These are phyloP conservation scores for Ceratopteris richardii DNA, from an alignment of 75 land plant species.

Conservation along the genomic window DNA sequence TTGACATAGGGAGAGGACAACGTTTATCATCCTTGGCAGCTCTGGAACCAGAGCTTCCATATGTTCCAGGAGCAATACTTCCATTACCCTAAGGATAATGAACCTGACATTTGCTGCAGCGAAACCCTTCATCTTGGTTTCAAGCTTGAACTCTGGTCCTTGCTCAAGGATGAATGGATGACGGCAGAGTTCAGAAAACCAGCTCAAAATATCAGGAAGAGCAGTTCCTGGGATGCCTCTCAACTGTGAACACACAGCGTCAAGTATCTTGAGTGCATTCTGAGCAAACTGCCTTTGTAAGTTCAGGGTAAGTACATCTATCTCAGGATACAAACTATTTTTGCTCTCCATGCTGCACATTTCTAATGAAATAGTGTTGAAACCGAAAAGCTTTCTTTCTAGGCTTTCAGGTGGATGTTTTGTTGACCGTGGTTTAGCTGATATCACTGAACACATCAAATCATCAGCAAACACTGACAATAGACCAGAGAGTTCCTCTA, in stretches of 20 bases:
- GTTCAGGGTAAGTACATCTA: slow-evolving; percentile 52
- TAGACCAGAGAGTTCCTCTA: slow-evolving; percentile 49
- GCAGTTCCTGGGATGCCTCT: slow-evolving; percentile 39
- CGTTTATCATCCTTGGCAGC: slow-evolving; percentile 65
- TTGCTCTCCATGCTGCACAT: slow-evolving; percentile 26
- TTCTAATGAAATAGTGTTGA: slow-evolving; percentile 1
- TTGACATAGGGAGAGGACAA: slow-evolving; percentile 50
- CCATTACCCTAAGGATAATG: slow-evolving; percentile 55
- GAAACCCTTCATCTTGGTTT: slow-evolving; percentile 43
- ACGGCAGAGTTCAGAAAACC: slow-evolving; percentile 82
- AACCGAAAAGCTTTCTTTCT: background rate
- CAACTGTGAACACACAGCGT: slow-evolving; percentile 62
- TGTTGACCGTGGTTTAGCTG: background rate
- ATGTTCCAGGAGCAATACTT: slow-evolving; percentile 78
- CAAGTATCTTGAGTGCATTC: slow-evolving; percentile 59
- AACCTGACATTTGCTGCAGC: slow-evolving; percentile 58
- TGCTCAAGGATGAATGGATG: slow-evolving; percentile 42
- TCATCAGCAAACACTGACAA: slow-evolving; percentile 80
- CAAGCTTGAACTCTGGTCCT: slow-evolving; percentile 6
- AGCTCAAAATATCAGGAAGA: slow-evolving; percentile 77
- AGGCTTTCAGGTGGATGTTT: background rate
- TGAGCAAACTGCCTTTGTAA: slow-evolving; percentile 52
- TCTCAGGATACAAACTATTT: slow-evolving; percentile 52
- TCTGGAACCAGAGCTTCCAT: slow-evolving; percentile 90
- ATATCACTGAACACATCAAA: slow-evolving; percentile 40